phyloP scores from a whole-genome alignment of 1,284 basidiomycete genomes.

The Pseudomicrostroma phylloplanum region DNA sequence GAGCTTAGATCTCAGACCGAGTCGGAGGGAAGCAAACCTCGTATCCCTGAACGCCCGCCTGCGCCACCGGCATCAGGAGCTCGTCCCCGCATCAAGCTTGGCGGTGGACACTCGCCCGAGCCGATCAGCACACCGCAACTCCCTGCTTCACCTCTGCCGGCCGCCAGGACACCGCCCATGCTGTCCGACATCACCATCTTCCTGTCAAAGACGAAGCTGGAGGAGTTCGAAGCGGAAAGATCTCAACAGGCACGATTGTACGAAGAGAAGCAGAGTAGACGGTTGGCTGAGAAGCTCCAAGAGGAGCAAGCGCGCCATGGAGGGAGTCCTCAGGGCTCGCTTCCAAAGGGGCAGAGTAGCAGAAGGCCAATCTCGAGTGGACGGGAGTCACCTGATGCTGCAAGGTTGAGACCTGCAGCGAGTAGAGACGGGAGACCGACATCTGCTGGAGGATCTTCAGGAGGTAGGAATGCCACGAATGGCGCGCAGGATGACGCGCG shows the following conservation, averaged over 20 bases:
- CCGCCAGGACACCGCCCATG: background rate
- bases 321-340: too few species aligned
- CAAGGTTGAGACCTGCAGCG: too few species aligned
- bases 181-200: constrained; percentile 18
- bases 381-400: too few species aligned
- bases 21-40: background rate
- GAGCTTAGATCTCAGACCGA: background rate
- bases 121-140: too few species aligned
- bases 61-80: background rate
- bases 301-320: background rate
- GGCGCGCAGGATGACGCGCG: too few species aligned
- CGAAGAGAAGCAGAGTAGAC: background rate
- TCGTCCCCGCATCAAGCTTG: constrained; percentile 3
- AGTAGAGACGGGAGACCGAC: too few species aligned
- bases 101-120: background rate
- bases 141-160: background rate
- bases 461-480: too few species aligned
- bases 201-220: constrained; percentile 15
- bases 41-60: background rate
- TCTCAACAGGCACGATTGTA: background rate
- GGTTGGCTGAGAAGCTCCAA: constrained; percentile 1
- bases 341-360: too few species aligned
- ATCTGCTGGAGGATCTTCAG: too few species aligned
- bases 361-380: too few species aligned
- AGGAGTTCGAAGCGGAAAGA: constrained; percentile 7